phyloP scores from a whole-genome alignment of 192 early-diverging fungal genomes.

The Backusella tarrabulga region DNA sequence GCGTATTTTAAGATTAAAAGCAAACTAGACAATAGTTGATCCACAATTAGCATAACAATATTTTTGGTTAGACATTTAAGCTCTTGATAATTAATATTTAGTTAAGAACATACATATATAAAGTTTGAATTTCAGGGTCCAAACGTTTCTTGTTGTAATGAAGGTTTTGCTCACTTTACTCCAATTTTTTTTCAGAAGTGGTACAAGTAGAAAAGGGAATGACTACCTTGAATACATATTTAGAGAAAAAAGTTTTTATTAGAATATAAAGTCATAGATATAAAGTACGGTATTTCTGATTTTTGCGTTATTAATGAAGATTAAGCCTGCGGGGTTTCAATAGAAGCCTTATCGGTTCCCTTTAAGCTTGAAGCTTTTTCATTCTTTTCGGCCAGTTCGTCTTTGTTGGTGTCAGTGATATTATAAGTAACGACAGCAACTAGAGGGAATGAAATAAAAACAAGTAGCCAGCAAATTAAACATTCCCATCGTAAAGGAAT shows the following conservation, averaged over 20 bases:
- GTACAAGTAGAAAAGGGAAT: background rate
- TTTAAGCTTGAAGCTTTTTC: background rate
- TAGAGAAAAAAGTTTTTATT: background rate
- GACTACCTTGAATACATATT: background rate
- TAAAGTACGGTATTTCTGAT: background rate
- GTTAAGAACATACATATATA: background rate
- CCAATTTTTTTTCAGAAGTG: background rate
- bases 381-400: background rate
- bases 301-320: background rate
- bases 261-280: background rate
- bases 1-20: background rate
- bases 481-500: slow-evolving; percentile 30
- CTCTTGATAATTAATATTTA: too few relatives aligned
- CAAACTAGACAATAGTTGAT: background rate
- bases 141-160: background rate
- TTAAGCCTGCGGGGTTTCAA: background rate
- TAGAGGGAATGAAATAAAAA: slow-evolving; percentile 45
- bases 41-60: background rate
- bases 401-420: slow-evolving; percentile 43
- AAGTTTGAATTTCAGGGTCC: background rate
- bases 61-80: too few relatives aligned
- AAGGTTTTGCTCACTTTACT: background rate
- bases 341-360: background rate
- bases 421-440: slow-evolving; percentile 49
- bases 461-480: slow-evolving; percentile 55